Evolutionary conservation across 2,329 filamentous ascomycete genomes (phyloP).

Genomic region (Ilyonectria sp.): DNA sequence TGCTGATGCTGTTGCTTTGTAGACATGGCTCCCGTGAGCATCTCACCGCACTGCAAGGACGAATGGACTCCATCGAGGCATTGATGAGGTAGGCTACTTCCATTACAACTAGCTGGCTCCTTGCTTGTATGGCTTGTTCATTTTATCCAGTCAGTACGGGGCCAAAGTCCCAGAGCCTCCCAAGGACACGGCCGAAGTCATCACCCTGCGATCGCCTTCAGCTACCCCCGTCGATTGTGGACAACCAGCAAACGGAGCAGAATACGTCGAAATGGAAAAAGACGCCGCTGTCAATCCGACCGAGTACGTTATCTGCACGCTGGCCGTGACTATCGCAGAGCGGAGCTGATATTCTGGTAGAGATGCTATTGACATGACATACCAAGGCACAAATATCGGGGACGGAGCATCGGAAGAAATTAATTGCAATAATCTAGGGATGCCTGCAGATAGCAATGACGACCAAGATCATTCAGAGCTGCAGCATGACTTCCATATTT

Average conservation of each 20-base stretch:
- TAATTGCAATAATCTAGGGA: not conserved
- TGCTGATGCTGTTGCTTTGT: too few relatives aligned
- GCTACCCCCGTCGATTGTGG: not conserved
- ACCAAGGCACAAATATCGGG: too few relatives aligned
- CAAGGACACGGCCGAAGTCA: not conserved
- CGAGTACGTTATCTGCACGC: too few relatives aligned
- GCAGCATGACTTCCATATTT: not conserved
- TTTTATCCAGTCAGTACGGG: not conserved
- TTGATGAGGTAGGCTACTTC: not conserved
- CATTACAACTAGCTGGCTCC: too few relatives aligned
- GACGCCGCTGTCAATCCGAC: too few relatives aligned
- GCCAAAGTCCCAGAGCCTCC: not conserved
- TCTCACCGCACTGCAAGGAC: constrained; percentile 6
- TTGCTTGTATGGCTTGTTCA: not conserved
- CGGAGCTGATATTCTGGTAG: too few relatives aligned
- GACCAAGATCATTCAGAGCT: not conserved
- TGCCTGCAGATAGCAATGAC: too few relatives aligned
- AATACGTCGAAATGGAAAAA: too few relatives aligned
- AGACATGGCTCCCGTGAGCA: constrained; percentile 18
- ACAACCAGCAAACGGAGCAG: not conserved
- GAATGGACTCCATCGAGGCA: constrained; percentile 15
- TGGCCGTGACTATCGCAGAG: too few relatives aligned
- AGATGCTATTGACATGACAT: too few relatives aligned
- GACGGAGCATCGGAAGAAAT: not conserved
- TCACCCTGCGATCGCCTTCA: not conserved